phyloP scores from a whole-genome alignment of 768 basidiomycete genomes.

The Lactifluus piperatus region DNA sequence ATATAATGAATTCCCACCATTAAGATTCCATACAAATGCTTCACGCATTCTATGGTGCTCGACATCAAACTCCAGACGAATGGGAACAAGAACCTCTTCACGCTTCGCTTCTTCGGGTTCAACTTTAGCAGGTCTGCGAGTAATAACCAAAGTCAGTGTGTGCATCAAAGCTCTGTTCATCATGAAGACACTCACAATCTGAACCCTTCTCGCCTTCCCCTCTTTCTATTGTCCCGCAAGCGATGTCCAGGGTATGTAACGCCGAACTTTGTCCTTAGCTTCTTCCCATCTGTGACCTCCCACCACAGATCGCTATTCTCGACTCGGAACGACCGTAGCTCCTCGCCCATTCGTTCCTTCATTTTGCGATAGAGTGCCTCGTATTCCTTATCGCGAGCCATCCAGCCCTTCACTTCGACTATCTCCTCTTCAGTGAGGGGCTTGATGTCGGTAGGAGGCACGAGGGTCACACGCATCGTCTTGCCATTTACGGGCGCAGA shows the following conservation, averaged over 20 bases:
- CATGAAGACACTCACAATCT: constrained; percentile 52
- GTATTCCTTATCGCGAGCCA: constrained; percentile 52
- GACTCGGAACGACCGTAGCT: constrained; percentile 36
- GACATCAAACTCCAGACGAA: constrained; percentile 93
- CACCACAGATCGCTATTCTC: constrained; percentile 48
- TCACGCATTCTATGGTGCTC: constrained; percentile 92
- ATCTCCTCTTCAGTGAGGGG: constrained; percentile 45
- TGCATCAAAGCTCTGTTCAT: not conserved
- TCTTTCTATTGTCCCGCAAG: constrained; percentile 38
- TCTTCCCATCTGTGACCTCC: constrained; percentile 47
- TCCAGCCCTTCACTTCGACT: constrained; percentile 48
- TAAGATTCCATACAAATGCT: constrained; percentile 95
- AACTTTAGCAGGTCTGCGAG: constrained; percentile 50
- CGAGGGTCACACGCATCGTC: constrained; percentile 50
- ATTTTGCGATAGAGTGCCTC: constrained; percentile 40
- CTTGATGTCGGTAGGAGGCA: constrained; percentile 50
- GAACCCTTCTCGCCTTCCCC: constrained; percentile 56
- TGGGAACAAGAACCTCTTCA: constrained; percentile 82
- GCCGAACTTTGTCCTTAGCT: constrained; percentile 39
- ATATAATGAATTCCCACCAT: constrained; percentile 47
- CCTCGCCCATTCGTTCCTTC: constrained; percentile 44
- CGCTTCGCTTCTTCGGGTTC: constrained; percentile 46
- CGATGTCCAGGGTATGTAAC: constrained; percentile 45
- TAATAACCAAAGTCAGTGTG: constrained; percentile 1
- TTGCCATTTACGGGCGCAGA: constrained; percentile 42